phyloP scores from a whole-genome alignment of 192 early-diverging fungal genomes.

The Gamsiella multidivaricata region DNA sequence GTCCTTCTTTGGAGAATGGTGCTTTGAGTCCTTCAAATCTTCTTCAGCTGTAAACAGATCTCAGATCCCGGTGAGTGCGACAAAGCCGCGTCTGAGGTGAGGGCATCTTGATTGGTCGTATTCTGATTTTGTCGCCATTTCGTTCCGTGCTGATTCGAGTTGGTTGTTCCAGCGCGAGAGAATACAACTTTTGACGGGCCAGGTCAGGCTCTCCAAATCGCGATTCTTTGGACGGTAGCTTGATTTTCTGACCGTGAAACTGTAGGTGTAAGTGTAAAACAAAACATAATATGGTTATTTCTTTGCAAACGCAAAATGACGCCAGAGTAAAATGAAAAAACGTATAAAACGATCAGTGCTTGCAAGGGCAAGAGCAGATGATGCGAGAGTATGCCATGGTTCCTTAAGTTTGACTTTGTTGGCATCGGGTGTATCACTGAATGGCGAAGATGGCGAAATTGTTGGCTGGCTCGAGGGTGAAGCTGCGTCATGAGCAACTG shows the following conservation, averaged over 20 bases:
- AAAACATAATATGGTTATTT: not conserved
- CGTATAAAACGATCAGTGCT: not conserved
- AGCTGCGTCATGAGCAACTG: not conserved
- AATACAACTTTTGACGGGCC: not conserved
- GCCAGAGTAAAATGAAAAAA: not conserved
- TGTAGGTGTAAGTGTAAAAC: not conserved
- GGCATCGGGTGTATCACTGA: constrained; percentile 2
- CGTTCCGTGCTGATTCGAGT: not conserved
- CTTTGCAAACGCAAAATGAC: not conserved
- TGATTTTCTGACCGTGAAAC: not conserved
- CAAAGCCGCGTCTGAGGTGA: not conserved
- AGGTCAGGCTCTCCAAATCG: not conserved
- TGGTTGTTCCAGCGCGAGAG: not conserved
- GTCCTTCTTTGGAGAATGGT: not conserved
- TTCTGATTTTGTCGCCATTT: not conserved
- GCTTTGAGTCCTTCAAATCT: not conserved
- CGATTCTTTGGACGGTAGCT: not conserved
- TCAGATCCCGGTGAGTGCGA: not conserved
- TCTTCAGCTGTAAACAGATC: not conserved
- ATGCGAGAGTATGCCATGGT: constrained; percentile 1
- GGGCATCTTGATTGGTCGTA: not conserved
- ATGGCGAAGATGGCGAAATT: constrained; percentile 1
- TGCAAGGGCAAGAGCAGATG: constrained; percentile 4
- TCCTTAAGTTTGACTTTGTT: constrained; percentile 2
- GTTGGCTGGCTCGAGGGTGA: not conserved